phyloP scores from a whole-genome alignment of 257 asterid species.

The Penstemon davidsonii region DNA sequence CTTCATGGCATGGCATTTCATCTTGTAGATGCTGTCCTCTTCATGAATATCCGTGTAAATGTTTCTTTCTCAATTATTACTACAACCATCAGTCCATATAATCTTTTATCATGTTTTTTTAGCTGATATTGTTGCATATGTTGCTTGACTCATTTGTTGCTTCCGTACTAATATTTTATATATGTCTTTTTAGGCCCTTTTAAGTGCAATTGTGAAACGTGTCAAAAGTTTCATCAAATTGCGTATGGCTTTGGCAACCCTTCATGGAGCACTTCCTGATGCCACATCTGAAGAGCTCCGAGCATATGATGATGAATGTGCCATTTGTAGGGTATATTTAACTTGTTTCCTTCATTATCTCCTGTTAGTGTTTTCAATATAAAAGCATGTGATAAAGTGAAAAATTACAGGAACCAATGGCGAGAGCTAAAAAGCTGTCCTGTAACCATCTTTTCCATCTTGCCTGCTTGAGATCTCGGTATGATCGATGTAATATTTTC shows the following conservation, averaged over 20 bases:
- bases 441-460: conserved; percentile 94
- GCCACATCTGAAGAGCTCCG: conserved; percentile 82
- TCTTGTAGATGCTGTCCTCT: conserved; percentile 84
- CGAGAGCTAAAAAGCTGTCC: conserved; percentile 87
- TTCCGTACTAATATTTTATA: conserved; percentile 24
- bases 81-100: conserved; percentile 1
- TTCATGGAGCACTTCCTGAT: conserved; percentile 93
- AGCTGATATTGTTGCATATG: conserved; percentile 7
- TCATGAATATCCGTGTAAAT: conserved; percentile 87
- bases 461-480: conserved; percentile 96
- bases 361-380: not conserved
- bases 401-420: conserved; percentile 85
- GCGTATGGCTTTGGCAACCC: conserved; percentile 78
- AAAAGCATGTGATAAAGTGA: conserved; percentile 30
- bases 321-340: conserved; percentile 82
- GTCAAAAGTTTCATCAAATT: conserved; percentile 73
- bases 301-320: conserved; percentile 90
- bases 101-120: conserved; percentile 23
- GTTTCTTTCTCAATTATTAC: conserved; percentile 27
- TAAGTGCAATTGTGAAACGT: conserved; percentile 81
- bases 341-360: conserved; percentile 10
- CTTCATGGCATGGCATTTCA: conserved; percentile 98
- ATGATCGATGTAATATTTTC: conserved; percentile 28
- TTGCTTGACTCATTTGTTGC: conserved; percentile 14
- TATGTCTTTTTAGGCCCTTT: conserved; percentile 59